A percentile compares a stretch with the other conserved stretches of the same genome.
Conservation (phyloP, 2,329 filamentous ascomycete species). For the Fusarium scirpi region DNA sequence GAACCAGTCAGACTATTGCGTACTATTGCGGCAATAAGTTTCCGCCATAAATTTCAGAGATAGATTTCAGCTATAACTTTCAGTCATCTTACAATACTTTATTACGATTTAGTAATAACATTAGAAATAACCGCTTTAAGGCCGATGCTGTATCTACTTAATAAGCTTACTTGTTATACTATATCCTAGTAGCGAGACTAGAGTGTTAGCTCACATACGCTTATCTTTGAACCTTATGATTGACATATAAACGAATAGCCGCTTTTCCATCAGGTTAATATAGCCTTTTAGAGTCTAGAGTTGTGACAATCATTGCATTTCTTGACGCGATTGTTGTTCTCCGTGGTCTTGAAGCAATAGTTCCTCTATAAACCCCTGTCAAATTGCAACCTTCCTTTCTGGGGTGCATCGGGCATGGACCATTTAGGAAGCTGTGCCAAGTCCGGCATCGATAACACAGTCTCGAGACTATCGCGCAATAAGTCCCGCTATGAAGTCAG, state of each 20-base stretch:
- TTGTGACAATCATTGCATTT: not conserved
- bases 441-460: not conserved
- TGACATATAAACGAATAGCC: not conserved
- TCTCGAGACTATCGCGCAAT: constrained; percentile 2
- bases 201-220: not conserved
- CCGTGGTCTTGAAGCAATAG: constrained; percentile 3
- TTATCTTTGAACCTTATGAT: not conserved
- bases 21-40: too few species aligned
- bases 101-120: not conserved
- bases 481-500: not conserved
- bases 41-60: too few species aligned
- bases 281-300: not conserved
- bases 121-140: not conserved
- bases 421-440: constrained; percentile 7
- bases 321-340: not conserved
- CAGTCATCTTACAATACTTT: not conserved
- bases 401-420: constrained; percentile 4
- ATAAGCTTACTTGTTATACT: not conserved
- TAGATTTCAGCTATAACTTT: too few species aligned
- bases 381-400: constrained; percentile 2
- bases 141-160: not conserved
- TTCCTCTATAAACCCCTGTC: not conserved
- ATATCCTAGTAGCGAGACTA: not conserved
- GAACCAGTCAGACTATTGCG: too few species aligned
- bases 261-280: not conserved